Base-by-base conservation (phyloP, 2,329 filamentous ascomycete genomes). In the Apiospora kogelbergensis region DNA sequence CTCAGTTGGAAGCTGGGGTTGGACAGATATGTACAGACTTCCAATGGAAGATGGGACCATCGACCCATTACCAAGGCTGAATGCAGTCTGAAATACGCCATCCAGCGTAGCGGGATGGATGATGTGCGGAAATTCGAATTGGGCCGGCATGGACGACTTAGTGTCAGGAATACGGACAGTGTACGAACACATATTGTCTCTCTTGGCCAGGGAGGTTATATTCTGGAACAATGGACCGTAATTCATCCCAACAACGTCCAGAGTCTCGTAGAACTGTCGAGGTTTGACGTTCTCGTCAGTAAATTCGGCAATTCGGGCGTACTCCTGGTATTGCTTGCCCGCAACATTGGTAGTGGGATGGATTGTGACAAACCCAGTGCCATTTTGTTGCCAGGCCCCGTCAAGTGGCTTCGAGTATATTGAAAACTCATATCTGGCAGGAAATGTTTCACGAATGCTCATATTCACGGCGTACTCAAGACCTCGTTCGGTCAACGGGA, bases 61-160 rank as follows among this genome's bases (percentile, higher is more conserved):
- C 2, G 84, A 80, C 11, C 78, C 76, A 3, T 79, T 77, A 5
- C 82, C 79, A 2, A 86, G 77, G 6, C 81, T 80, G 66, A 89
- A 83, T 0, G 85, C 78, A 0, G 82, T 81, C 68, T 90, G 88
- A 30, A 90, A 83, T 75, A 89, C 83, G 2, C 84, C 78, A 71
- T 90, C 88, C 15, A 90, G 78, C 0, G 87, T 88, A 4, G 85
- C 82, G 0, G 88, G 88, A 71, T 90, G 88, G n/a, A 90, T 82
- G 5, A 88, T 68, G 71, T 88, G 85, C 3, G 82, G 79, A 70
- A 83, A 88, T 73, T 89, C 86, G 67, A 84, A 88, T 17, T 81
- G 76, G 46, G 79, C 79, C 0, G 86, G 87, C 87, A 89, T 89
- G 60, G 79, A 81, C 2, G 82, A 78, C 71, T 78, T 83, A 1